Percentiles rank a stretch among this genome's conserved stretches.
These are phyloP conservation scores for Xylaria scruposa DNA, from an alignment of 495 filamentous ascomycete genomes.

Conservation along the genomic window DNA sequence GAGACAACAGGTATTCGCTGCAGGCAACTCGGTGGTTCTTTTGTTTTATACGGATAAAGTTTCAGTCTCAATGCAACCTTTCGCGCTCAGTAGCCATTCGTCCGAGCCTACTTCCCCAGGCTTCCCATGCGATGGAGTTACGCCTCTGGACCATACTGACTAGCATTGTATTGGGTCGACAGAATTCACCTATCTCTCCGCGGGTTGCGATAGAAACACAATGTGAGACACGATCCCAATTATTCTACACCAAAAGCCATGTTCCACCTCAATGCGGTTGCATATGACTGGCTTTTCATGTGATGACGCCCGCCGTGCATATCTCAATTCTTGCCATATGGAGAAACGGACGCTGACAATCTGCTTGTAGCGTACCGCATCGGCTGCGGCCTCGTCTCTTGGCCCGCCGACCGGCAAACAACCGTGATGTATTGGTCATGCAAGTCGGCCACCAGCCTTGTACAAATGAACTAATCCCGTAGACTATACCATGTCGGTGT, in stretches of 20 bases:
- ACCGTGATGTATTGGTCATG: constrained; percentile 39
- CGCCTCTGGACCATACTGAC: constrained; percentile 5
- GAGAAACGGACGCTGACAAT: constrained; percentile 19
- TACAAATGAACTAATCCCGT: constrained; percentile 34
- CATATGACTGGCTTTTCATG: constrained; percentile 22
- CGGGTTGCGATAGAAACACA: constrained; percentile 3
- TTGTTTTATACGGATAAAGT: not conserved
- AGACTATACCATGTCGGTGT: constrained; percentile 16
- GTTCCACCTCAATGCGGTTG: constrained; percentile 11
- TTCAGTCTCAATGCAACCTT: constrained; percentile 5
- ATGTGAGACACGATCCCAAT: constrained; percentile 20
- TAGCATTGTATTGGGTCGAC: constrained; percentile 2
- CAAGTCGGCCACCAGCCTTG: constrained; percentile 39
- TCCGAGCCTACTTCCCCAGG: constrained; percentile 13
- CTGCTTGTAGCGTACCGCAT: constrained; percentile 34
- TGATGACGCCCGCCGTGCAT: constrained; percentile 13
- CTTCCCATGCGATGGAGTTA: constrained; percentile 3
- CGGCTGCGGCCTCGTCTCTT: constrained; percentile 43
- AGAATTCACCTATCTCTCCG: not conserved
- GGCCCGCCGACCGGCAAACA: constrained; percentile 44
- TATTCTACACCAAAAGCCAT: constrained; percentile 19
- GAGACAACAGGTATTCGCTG: constrained; percentile 11
- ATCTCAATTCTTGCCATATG: constrained; percentile 13
- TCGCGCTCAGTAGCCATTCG: constrained; percentile 12
- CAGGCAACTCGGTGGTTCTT: not conserved